Evolutionary conservation across 2,329 filamentous ascomycete species (phyloP).

Genomic region (Neopestalotiopsis clavispora): DNA sequence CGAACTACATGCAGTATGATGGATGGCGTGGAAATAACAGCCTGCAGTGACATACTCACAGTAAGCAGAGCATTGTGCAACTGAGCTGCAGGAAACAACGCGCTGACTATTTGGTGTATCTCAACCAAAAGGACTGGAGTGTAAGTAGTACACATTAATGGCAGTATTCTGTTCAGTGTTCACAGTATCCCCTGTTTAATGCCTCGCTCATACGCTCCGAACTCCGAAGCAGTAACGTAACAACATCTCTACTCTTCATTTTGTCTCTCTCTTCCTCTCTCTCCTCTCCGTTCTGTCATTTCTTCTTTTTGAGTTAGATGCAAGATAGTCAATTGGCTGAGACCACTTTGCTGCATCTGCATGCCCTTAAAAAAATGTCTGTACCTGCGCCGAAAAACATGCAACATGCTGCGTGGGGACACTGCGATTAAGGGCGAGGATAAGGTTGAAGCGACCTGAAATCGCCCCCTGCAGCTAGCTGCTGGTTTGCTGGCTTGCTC

Average conservation of each 20-base stretch:
- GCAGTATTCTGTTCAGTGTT: too few species aligned
- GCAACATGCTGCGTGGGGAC: not conserved
- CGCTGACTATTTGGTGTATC: not conserved
- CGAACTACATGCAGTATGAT: too few species aligned
- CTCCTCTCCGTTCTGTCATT: not conserved
- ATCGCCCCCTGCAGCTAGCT: not conserved
- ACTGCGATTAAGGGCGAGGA: not conserved
- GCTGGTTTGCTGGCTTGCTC: not conserved
- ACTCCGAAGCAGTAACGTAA: not conserved
- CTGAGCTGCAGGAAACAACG: not conserved
- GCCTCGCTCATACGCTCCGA: not conserved
- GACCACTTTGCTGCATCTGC: not conserved
- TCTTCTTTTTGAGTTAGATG: not conserved
- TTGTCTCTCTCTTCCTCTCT: not conserved
- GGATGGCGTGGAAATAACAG: too few species aligned
- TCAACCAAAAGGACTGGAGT: not conserved
- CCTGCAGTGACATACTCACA: not conserved
- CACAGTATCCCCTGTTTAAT: not conserved
- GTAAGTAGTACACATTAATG: too few species aligned
- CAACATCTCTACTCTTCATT: too few species aligned
- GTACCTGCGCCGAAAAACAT: not conserved
- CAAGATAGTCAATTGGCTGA: not conserved
- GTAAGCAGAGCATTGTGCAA: not conserved
- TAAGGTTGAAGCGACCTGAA: constrained; percentile 6
- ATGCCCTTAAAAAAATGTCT: not conserved